These are phyloP conservation scores for Candida smagusa DNA, from an alignment of 1,139 yeast species.

Conservation along the genomic window DNA sequence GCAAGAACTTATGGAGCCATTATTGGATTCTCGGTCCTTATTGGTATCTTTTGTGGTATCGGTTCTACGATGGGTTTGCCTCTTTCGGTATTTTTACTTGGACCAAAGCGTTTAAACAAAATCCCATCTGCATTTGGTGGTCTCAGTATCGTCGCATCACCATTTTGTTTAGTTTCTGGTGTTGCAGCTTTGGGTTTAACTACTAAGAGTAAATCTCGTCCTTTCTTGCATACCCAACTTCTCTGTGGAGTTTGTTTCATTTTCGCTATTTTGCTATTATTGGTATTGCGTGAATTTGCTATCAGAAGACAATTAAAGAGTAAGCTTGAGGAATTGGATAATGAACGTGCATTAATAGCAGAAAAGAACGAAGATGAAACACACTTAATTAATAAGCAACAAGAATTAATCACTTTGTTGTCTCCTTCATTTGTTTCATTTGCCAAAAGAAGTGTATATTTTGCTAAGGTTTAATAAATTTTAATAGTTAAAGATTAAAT, in stretches of 20 bases:
- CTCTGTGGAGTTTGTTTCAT: conserved; percentile 2
- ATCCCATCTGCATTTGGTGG: conserved; percentile 62
- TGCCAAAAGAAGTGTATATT: background rate
- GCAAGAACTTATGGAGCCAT: conserved; percentile 48
- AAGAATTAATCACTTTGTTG: background rate
- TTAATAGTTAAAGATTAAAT: background rate
- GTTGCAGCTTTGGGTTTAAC: conserved; percentile 1
- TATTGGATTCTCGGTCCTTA: conserved; percentile 47
- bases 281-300: conserved; percentile 1
- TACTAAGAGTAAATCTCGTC: background rate
- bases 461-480: background rate
- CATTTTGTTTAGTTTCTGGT: conserved; percentile 3
- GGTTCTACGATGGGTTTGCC: conserved; percentile 63
- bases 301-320: conserved; percentile 1
- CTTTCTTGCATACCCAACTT: conserved; percentile 4
- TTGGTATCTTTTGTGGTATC: conserved; percentile 57
- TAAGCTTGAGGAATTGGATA: background rate
- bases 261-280: background rate
- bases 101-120: conserved; percentile 27
- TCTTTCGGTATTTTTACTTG: conserved; percentile 48
- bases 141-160: background rate
- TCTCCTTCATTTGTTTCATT: background rate
- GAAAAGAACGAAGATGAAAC: background rate
- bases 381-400: background rate
- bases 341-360: background rate